Evolutionary conservation across 192 early-diverging fungal species (phyloP).

Genomic region (Cetraspora pellucida): DNA sequence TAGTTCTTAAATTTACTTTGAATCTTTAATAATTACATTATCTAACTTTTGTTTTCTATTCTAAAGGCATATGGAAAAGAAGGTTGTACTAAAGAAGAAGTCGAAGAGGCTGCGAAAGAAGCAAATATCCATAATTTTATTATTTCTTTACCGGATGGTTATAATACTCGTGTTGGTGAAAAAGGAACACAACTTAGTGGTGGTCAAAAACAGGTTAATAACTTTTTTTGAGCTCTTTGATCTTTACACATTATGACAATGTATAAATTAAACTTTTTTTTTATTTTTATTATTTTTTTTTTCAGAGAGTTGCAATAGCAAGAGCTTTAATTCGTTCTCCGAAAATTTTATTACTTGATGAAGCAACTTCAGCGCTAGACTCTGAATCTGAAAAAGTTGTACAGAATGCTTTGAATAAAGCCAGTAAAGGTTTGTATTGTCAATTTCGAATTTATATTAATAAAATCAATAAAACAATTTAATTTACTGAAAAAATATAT

Average conservation of each 20-base stretch:
- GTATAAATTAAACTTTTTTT: neutral
- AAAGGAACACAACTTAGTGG: conserved; percentile 59
- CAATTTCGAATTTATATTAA: too few species aligned
- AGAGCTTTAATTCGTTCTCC: conserved; percentile 85
- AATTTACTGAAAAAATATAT: too few species aligned
- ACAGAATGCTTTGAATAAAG: conserved; percentile 67
- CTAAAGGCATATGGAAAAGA: conserved; percentile 55
- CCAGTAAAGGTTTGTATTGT: conserved; percentile 42
- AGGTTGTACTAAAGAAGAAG: conserved; percentile 48
- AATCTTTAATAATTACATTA: too few species aligned
- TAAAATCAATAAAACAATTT: too few species aligned
- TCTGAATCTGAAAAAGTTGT: conserved; percentile 67
- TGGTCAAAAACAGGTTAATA: conserved; percentile 64
- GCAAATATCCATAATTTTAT: conserved; percentile 72
- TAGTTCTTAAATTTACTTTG: too few species aligned
- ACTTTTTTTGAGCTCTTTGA: neutral
- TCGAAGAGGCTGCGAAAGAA: conserved; percentile 53
- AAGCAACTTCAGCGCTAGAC: conserved; percentile 72
- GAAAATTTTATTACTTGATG: conserved; percentile 80
- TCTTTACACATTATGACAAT: neutral
- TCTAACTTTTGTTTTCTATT: too few species aligned
- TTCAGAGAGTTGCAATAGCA: conserved; percentile 76
- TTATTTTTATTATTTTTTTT: too few species aligned
- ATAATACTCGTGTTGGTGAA: conserved; percentile 66
- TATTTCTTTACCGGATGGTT: conserved; percentile 57